Percentiles rank a stretch among this genome's conserved stretches.
These are phyloP conservation scores for Abrus pulchellus DNA, from an alignment of 306 rosid genomes.

Conservation along the genomic window DNA sequence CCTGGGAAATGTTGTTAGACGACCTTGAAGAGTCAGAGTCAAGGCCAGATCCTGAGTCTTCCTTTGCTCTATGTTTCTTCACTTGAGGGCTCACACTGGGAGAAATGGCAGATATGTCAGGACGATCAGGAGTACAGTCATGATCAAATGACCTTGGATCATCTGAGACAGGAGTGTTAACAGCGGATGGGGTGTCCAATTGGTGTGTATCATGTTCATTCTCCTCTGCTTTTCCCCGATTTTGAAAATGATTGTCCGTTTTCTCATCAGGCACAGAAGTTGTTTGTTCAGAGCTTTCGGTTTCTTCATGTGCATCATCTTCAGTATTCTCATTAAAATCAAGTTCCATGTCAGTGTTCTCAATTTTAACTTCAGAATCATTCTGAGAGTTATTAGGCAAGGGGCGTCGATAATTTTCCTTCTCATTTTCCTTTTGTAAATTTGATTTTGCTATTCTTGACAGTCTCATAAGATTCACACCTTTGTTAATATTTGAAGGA, in stretches of 20 bases:
- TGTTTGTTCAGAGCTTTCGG: slow-evolving; percentile 70
- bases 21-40: slow-evolving; percentile 72
- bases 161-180: slow-evolving; percentile 57
- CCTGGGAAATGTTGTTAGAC: slow-evolving; percentile 66
- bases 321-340: slow-evolving; percentile 90
- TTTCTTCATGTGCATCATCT: slow-evolving; percentile 84
- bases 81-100: slow-evolving; percentile 79
- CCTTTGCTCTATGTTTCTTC: slow-evolving; percentile 76
- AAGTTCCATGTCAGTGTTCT: slow-evolving; percentile 98
- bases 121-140: slow-evolving; percentile 70
- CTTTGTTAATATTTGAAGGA: slow-evolving; percentile 64
- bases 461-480: slow-evolving; percentile 85
- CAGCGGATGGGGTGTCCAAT: slow-evolving; percentile 60
- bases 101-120: slow-evolving; percentile 67
- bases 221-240: slow-evolving; percentile 68
- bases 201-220: slow-evolving; percentile 57
- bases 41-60: slow-evolving; percentile 69
- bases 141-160: slow-evolving; percentile 64
- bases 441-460: slow-evolving; percentile 92
- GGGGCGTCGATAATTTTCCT: slow-evolving; percentile 94
- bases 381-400: slow-evolving; percentile 71
- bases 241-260: slow-evolving; percentile 55
- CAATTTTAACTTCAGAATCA: slow-evolving; percentile 92
- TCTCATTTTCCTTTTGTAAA: slow-evolving; percentile 93
- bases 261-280: slow-evolving; percentile 62